Evolutionary conservation across 805 yeast genomes (phyloP).

Genomic region (Candida krabiensis): DNA sequence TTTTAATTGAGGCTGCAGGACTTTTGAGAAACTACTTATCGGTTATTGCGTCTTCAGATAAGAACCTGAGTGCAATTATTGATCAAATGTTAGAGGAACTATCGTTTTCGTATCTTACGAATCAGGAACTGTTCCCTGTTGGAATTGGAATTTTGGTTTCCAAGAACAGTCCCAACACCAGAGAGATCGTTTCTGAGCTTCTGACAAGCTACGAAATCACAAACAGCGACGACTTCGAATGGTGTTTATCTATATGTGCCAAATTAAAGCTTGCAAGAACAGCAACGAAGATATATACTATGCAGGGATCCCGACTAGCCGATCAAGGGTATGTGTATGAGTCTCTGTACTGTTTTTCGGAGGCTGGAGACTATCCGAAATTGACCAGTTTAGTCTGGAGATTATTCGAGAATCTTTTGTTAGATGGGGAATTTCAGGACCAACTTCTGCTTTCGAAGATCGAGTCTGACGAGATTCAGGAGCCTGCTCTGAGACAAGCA

Average conservation of each 20-base stretch:
- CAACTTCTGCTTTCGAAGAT: constrained; percentile 34
- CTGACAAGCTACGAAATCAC: constrained; percentile 60
- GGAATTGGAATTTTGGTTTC: constrained; percentile 65
- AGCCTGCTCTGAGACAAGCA: constrained; percentile 64
- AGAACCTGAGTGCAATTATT: constrained; percentile 22
- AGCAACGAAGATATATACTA: constrained; percentile 53
- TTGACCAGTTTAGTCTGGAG: constrained; percentile 56
- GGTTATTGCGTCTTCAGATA: constrained; percentile 11
- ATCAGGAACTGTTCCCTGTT: constrained; percentile 58
- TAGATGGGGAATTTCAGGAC: constrained; percentile 55
- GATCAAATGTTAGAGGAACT: constrained; percentile 49
- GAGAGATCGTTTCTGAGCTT: constrained; percentile 51
- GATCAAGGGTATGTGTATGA: constrained; percentile 44
- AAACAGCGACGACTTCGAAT: constrained; percentile 76
- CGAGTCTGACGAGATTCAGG: constrained; percentile 26
- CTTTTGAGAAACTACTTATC: constrained; percentile 42
- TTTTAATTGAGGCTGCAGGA: constrained; percentile 64
- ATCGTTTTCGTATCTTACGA: constrained; percentile 53
- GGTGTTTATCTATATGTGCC: constrained; percentile 75
- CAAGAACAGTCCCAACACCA: constrained; percentile 43
- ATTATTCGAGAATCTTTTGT: constrained; percentile 58
- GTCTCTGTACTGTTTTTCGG: constrained; percentile 62
- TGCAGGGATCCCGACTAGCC: constrained; percentile 43
- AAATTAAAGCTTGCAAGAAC: constrained; percentile 60
- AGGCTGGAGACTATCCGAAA: constrained; percentile 57